A percentile compares a stretch with the other conserved stretches of the same genome.
These are phyloP conservation scores for Jackrogersella minutella DNA, from an alignment of 495 filamentous ascomycete genomes.

Conservation along the genomic window DNA sequence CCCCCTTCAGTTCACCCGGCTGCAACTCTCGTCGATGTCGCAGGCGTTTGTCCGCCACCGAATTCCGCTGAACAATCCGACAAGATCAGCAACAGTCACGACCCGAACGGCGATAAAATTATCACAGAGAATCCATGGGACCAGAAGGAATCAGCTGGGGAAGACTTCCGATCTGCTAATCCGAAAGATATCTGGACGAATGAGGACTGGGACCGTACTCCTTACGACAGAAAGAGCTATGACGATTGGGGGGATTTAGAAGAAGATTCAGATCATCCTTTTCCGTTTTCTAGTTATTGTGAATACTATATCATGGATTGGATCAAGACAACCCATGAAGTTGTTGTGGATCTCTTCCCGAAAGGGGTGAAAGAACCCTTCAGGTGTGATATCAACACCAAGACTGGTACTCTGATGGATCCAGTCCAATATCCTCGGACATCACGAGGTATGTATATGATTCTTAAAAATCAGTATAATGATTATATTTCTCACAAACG, in stretches of 20 bases:
- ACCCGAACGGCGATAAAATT: no score
- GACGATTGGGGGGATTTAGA: neutral
- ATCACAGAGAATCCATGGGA: neutral
- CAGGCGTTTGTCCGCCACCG: no score
- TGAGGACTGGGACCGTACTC: neutral
- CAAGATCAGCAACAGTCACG: no score
- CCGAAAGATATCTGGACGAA: neutral
- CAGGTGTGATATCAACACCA: conserved; percentile 45
- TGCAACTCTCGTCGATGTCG: neutral
- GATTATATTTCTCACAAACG: neutral
- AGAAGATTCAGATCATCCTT: neutral
- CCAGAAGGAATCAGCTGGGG: neutral
- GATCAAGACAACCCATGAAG: conserved; percentile 7
- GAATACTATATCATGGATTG: conserved; percentile 9
- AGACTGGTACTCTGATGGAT: conserved; percentile 40
- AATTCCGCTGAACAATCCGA: no score
- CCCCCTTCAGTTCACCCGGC: neutral
- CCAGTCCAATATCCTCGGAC: conserved; percentile 27
- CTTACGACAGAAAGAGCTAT: neutral
- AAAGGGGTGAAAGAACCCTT: conserved; percentile 29
- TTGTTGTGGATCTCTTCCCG: conserved; percentile 22
- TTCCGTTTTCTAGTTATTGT: neutral
- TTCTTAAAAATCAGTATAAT: neutral
- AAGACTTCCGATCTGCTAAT: neutral
- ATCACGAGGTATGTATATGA: conserved; percentile 11